Evolutionary conservation across 2,329 filamentous ascomycete species (phyloP), one percentile per base, ranked within the genome.

Genomic region (Ceratocystis diversiconidia): DNA sequence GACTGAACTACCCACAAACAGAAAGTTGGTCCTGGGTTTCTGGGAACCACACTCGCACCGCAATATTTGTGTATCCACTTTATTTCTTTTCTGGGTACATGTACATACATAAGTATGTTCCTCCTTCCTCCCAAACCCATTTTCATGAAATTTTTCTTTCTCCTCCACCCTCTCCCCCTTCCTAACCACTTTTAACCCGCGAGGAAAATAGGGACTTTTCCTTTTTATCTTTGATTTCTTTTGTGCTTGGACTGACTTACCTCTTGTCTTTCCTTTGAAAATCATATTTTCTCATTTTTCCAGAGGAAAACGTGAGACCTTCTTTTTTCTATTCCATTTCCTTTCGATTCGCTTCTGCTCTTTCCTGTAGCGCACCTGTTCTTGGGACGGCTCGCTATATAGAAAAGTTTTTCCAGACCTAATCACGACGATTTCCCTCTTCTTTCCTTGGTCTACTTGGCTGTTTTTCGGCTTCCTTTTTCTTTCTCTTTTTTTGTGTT

Each of bases 201-300:
- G 65, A 68, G 67, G 65, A 66, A 64, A 63, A 59, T 59, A 65
- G 59, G 60, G 50, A 63, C 46, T 59, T 61, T 63, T 66, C 50
- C 59, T 28, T 65, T 63, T 65, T 63, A 65, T 68, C 62, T 66
- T 63, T 61, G 64, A 64, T 66, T 62, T 46, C 48, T 64, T 66
- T 66, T 66, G 61, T 61, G 46, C 61, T 62, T 60, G 55, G 36
- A 60, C 59, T 46, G 66, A 65, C 69, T 25, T 59, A 46, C 52
- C n/a, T 72, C 62, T 68, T 68, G 67, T 67, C 68, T 69, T 69
- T 67, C 64, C 62, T 66, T 65, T 65, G 61, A 66, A 68, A 57
- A 63, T 62, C 43, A 48, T 74, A 41, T 74, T 75, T 74, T 72
- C 76, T 78, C 73, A 74, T 77, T 74, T 74, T 75, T 78, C 74